Conservation (phyloP, 768 basidiomycete species). For the Macrolepiota albuminosa region DNA sequence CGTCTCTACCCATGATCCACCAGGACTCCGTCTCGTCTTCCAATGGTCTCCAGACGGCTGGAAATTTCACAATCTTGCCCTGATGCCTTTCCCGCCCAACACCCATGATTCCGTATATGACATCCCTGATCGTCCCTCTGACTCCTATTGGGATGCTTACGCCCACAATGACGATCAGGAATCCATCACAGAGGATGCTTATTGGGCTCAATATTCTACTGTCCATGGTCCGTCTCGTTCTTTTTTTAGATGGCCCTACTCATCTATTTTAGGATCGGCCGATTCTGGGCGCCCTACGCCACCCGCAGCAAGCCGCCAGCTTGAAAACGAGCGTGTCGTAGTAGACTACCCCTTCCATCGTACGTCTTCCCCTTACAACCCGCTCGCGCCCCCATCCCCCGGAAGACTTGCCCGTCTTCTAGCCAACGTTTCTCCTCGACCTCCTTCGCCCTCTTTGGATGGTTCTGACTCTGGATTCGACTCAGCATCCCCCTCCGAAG, state of each 20-base stretch:
- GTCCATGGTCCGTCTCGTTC: slow-evolving; percentile 53
- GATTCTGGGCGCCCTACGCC: slow-evolving; percentile 67
- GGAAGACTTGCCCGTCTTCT: slow-evolving; percentile 35
- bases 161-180: slow-evolving; percentile 25
- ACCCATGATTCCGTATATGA: slow-evolving; percentile 26
- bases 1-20: slow-evolving; percentile 29
- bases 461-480: slow-evolving; percentile 21
- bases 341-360: slow-evolving; percentile 23
- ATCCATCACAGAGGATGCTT: slow-evolving; percentile 49
- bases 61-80: slow-evolving; percentile 65
- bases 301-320: slow-evolving; percentile 25
- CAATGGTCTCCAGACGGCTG: slow-evolving; percentile 58
- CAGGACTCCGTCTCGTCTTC: slow-evolving; percentile 58
- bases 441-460: slow-evolving; percentile 19
- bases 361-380: slow-evolving; percentile 30
- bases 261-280: slow-evolving; percentile 47
- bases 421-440: slow-evolving; percentile 26
- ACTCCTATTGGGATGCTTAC: slow-evolving; percentile 70
- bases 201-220: slow-evolving; percentile 71
- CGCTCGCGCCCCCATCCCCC: slow-evolving; percentile 39
- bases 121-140: slow-evolving; percentile 20
- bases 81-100: slow-evolving; percentile 66
- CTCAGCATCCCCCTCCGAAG: slow-evolving; percentile 15
- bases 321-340: slow-evolving; percentile 27
- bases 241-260: neutral